phyloP scores from a whole-genome alignment of 345 rosid species.

The Gossypium raimondii region DNA sequence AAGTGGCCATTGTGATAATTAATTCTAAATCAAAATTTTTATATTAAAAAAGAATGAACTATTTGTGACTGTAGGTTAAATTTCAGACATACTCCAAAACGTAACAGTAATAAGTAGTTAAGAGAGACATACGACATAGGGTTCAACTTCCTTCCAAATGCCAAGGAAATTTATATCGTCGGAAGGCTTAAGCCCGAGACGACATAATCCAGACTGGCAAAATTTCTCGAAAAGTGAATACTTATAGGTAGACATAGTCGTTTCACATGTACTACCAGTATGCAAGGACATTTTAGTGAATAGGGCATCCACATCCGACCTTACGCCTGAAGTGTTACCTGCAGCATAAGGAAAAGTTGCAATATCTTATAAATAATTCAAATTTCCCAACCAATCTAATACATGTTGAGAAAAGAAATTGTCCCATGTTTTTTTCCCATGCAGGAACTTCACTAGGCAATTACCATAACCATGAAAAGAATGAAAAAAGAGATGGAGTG shows the following conservation, averaged over 20 bases:
- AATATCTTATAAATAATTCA: not conserved
- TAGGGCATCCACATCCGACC: slow-evolving; percentile 17
- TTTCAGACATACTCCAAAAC: not conserved
- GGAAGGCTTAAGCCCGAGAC: slow-evolving; percentile 54
- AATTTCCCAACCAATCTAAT: not conserved
- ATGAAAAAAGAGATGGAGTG: slow-evolving; percentile 3
- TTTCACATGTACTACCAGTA: slow-evolving; percentile 21
- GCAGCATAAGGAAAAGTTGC: slow-evolving; percentile 17
- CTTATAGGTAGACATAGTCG: slow-evolving; percentile 26
- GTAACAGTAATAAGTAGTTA: not conserved
- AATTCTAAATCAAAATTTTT: not conserved
- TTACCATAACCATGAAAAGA: not conserved
- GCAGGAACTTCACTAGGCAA: not conserved
- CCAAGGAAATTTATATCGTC: slow-evolving; percentile 39
- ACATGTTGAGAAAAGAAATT: not conserved
- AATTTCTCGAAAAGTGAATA: slow-evolving; percentile 58
- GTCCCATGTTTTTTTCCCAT: not conserved
- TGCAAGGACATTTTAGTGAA: slow-evolving; percentile 18
- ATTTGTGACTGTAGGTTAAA: not conserved
- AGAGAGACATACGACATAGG: slow-evolving; percentile 50
- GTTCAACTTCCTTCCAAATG: slow-evolving; percentile 64
- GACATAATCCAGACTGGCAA: slow-evolving; percentile 60
- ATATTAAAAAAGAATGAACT: not conserved
- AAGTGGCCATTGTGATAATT: not conserved
- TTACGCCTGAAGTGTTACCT: slow-evolving; percentile 28